These are phyloP conservation scores for Gymnopilus junonius DNA, from an alignment of 768 basidiomycete genomes.

Conservation along the genomic window DNA sequence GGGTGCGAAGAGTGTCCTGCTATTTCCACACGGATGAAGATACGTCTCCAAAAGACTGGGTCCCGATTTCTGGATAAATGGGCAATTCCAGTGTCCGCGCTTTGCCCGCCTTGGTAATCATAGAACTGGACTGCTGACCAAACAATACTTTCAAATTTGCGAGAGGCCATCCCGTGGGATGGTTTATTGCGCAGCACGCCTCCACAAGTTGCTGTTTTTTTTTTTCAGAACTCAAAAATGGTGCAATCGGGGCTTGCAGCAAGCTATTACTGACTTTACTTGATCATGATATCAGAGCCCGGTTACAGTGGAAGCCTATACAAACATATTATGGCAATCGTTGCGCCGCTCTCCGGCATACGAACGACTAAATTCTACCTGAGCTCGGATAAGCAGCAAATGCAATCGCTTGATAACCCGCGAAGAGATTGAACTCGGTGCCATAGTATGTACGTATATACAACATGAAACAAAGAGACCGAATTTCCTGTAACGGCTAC, in stretches of 20 bases:
- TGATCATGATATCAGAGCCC: neutral
- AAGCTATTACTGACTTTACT: neutral
- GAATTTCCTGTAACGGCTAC: neutral
- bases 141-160: neutral
- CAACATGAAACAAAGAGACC: neutral
- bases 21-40: neutral
- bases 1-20: neutral
- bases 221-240: neutral
- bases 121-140: neutral
- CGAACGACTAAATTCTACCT: too few species aligned
- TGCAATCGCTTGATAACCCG: neutral
- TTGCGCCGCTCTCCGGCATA: too few species aligned
- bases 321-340: too few species aligned
- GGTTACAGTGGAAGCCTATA: too few species aligned
- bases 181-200: neutral
- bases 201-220: neutral
- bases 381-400: neutral
- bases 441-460: neutral
- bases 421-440: neutral
- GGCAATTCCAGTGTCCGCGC: neutral
- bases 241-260: neutral
- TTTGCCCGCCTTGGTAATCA: neutral
- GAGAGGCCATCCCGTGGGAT: neutral
- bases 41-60: neutral
- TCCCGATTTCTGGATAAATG: neutral